Conservation (phyloP, 192 early-diverging fungal genomes). For the Linderina pennispora region DNA sequence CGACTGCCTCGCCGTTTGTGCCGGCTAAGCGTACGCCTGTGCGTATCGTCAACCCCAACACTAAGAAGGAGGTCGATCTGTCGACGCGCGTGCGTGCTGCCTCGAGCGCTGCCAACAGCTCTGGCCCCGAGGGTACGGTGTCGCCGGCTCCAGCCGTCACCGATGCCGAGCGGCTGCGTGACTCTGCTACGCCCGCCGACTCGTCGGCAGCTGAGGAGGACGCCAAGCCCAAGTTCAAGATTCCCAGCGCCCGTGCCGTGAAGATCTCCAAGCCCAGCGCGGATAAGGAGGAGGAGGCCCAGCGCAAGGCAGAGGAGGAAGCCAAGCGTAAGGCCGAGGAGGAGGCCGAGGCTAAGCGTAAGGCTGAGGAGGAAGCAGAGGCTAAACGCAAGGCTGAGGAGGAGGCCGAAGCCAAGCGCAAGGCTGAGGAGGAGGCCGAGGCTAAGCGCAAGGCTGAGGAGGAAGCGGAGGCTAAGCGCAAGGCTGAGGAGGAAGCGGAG, state of each 20-base stretch:
- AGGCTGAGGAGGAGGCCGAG: conserved; percentile 5
- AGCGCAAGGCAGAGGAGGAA: too few relatives aligned
- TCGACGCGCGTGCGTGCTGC: too few relatives aligned
- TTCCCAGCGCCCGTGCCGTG: conserved; percentile 34
- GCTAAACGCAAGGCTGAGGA: too few relatives aligned
- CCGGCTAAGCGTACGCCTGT: conserved; percentile 48
- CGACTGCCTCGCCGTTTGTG: conserved; percentile 32
- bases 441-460: conserved; percentile 3
- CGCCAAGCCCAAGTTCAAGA: conserved; percentile 38
- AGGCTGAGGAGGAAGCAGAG: too few relatives aligned
- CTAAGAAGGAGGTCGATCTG: conserved; percentile 64
- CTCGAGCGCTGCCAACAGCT: too few relatives aligned
- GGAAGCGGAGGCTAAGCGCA: conserved; percentile 9
- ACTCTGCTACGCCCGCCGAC: conserved; percentile 17
- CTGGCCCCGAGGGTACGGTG: too few relatives aligned
- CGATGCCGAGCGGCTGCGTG: too few relatives aligned
- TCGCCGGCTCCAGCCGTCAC: too few relatives aligned
- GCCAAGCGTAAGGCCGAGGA: too few relatives aligned
- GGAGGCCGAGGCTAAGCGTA: too few relatives aligned
- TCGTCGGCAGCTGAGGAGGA: conserved; percentile 17
- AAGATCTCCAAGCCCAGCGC: conserved; percentile 49
- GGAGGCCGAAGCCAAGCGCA: neutral
- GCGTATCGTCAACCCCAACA: conserved; percentile 70
- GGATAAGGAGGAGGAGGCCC: too few relatives aligned
- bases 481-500: too few relatives aligned